Base-by-base conservation (phyloP, 1,284 basidiomycete genomes). In the Paramarasmius palmivorus region DNA sequence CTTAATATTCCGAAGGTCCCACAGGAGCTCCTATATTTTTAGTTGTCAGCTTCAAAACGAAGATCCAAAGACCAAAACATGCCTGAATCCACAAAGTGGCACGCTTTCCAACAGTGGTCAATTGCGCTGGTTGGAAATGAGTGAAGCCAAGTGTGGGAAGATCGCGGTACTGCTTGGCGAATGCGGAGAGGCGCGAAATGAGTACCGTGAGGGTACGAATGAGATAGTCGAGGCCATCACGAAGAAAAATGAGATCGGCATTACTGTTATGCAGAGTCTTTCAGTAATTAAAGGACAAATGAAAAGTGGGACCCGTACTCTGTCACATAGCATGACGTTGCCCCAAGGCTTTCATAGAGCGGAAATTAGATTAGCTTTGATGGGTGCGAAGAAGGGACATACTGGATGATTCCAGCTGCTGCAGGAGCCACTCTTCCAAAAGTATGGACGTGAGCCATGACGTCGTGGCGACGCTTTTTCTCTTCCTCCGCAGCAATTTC, bases 81-180 rank as follows among this genome's bases (percentile, higher is more conserved):
- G 86, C 88, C 78, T 97, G 94, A 47, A 99, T 90, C 96, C 97
- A 99, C 19, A 99, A 76, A 0, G 95, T 98, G 0, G 94, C 88
- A n/a, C 97, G 85, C 76, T 99, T 99, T n/a, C 97, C 97, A 38
- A 99, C 96, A 0, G 96, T 99, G 1, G 95, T 98, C 52, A 99
- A 77, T 73, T 99, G 97, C 6, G 97, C 97, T 4, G 97, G 95
- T 73, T 99, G 97, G 80, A 97, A 99, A 73, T 99, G 97, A 7
- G 97, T 99, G 77, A 98, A 99, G 1, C 97, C 97, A 39, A 99
- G 82, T 0, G 93, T 92, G 0, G 93, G 93, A 20, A 95, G 82
- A 57, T 83, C 89, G 23, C 84, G 83, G 67, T 95, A 86, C 62
- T 81, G 72, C 5, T 69, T 65, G 3, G 90, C 90, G 60, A 98